phyloP scores from a whole-genome alignment of 1,284 basidiomycete species.

The Rhodotorula sp. region DNA sequence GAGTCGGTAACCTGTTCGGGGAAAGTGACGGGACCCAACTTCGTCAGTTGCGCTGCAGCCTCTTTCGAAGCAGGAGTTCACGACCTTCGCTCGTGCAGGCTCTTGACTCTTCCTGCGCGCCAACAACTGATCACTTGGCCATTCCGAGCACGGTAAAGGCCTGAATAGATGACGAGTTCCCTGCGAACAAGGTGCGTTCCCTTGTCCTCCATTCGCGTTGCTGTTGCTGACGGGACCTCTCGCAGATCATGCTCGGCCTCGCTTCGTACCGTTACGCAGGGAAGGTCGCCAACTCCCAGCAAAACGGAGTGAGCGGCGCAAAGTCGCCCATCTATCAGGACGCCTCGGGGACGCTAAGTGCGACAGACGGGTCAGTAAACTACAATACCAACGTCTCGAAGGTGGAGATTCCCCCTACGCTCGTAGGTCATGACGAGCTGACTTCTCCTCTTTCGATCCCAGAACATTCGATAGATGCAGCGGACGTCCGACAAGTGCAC shows the following conservation, averaged over 20 bases:
- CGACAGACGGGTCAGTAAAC: not conserved
- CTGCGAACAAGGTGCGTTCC: constrained; percentile 11
- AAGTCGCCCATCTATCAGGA: constrained; percentile 26
- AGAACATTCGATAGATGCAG: constrained; percentile 2
- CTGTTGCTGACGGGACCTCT: no score
- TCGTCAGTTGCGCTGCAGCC: not conserved
- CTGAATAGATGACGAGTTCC: constrained; percentile 26
- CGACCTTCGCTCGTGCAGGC: not conserved
- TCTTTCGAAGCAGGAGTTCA: not conserved
- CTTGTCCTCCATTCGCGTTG: not conserved
- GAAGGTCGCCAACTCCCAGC: constrained; percentile 13
- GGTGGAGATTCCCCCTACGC: not conserved
- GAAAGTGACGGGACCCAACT: constrained; percentile 16
- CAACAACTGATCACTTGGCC: not conserved
- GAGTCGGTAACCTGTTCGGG: not conserved
- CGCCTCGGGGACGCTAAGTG: not conserved
- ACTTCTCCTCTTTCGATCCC: not conserved
- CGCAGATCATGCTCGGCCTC: constrained; percentile 22
- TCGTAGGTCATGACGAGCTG: not conserved
- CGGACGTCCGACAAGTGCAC: constrained; percentile 27
- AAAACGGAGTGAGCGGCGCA: constrained; percentile 17
- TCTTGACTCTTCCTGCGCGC: not conserved
- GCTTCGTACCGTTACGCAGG: constrained; percentile 20
- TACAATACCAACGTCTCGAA: constrained; percentile 1
- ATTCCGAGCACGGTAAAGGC: not conserved